Conservation (phyloP, 768 basidiomycete genomes). For the Leccinum truebloodii region DNA sequence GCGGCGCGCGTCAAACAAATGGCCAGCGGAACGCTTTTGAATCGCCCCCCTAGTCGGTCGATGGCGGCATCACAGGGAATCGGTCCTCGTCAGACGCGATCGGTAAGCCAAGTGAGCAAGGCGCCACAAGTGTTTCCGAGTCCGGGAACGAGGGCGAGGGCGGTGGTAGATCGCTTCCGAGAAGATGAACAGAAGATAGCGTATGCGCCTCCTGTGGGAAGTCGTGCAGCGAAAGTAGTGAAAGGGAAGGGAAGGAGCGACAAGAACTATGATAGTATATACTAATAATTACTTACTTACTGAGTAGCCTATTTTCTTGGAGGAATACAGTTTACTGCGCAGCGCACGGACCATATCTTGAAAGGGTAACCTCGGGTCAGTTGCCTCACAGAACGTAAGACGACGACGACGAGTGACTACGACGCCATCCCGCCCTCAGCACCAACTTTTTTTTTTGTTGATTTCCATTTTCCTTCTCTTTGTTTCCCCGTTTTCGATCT, state of each 20-base stretch:
- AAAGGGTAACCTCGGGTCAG: constrained; percentile 2
- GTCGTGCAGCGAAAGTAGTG: constrained; percentile 13
- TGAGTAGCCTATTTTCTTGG: not conserved
- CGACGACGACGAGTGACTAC: not conserved
- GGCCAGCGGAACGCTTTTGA: constrained; percentile 10
- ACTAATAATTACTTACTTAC: no score
- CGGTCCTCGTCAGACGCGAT: constrained; percentile 14
- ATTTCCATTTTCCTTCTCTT: not conserved
- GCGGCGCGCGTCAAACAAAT: constrained; percentile 19
- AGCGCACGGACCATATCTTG: constrained; percentile 19
- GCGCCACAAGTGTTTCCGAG: constrained; percentile 12
- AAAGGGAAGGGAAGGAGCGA: not conserved
- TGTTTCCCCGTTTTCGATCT: constrained; percentile 13
- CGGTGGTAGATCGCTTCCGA: constrained; percentile 12
- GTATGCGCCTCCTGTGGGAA: constrained; percentile 17
- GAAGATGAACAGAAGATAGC: constrained; percentile 5
- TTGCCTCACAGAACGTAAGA: not conserved
- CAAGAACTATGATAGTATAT: not conserved
- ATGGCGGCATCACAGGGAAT: not conserved
- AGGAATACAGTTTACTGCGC: not conserved
- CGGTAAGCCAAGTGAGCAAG: not conserved
- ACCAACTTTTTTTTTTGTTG: not conserved
- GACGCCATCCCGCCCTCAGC: not conserved
- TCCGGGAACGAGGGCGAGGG: constrained; percentile 17
- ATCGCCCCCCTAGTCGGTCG: constrained; percentile 3